Base-by-base conservation (phyloP, 169 alveolate species). In the Cryptosporidium muris region DNA sequence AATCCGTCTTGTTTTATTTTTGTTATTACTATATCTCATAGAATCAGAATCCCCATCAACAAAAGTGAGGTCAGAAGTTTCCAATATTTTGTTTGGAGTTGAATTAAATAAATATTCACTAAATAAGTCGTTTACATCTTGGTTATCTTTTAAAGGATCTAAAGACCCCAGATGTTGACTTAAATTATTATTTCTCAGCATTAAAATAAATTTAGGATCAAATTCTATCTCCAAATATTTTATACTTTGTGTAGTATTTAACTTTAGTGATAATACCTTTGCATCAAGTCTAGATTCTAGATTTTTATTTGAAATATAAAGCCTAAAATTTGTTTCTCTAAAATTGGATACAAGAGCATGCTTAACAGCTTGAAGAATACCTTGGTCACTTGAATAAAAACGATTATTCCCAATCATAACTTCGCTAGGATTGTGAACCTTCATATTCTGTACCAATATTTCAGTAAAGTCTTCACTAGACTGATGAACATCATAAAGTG, bases 391-490 rank as follows among this genome's bases (percentile, higher is more conserved):
- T 5, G 85, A 38, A 14, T 74, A 74, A 38, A 74, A 74, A 8
- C 85, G 66, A 34, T 74, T 74, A 60, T 74, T 74, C 14, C 85
- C 85, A 56, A 74, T 63, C 7, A 74, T 52, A 12, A 74, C 34
- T 25, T 74, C 85, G 45, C 85, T 74, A 40, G 85, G 85, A 48
- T 74, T 74, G 11, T 74, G 68, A 7, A 68, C 54, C 16, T 74
- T 74, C 11, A 74, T 47, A 51, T 74, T 74, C 37, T 74, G 85
- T 42, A 74, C 34, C 9, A 64, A 54, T 45, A 42, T 60, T 48
- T 74, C 85, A 12, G 85, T 74, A 5, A 60, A 47, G 4, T 74
- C 85, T 58, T 58, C 54, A 42, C 60, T 74, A 5, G 74, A 14
- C 38, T 74, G 74, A 58, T 58, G 60, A 54, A n/a, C 54, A 56